These are phyloP conservation scores for Antitrichia curtipendula DNA, from an alignment of 225 moss, liverwort and hornwort genomes.

Conservation along the genomic window DNA sequence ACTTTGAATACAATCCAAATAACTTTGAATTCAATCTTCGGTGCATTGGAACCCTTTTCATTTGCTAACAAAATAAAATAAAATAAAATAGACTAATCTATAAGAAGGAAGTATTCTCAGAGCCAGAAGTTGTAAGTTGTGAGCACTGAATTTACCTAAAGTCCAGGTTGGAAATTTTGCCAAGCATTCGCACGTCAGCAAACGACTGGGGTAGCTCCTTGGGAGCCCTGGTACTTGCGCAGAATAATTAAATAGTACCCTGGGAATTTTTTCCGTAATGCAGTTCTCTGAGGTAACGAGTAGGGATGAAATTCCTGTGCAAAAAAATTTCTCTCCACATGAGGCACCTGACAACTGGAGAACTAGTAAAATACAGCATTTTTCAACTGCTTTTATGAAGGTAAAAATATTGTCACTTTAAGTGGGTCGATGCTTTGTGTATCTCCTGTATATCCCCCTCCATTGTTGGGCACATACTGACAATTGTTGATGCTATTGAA, in stretches of 20 bases:
- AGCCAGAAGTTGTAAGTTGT: neutral
- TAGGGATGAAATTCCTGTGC: neutral
- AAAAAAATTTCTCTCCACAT: neutral
- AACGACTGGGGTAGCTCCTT: neutral
- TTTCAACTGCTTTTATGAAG: neutral
- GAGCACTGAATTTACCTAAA: too few species aligned
- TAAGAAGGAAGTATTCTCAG: neutral
- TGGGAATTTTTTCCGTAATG: neutral
- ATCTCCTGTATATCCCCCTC: neutral
- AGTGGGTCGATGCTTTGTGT: neutral
- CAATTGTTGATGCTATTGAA: neutral
- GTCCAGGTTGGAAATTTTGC: neutral
- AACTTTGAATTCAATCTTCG: neutral
- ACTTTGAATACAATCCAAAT: neutral
- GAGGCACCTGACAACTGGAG: neutral
- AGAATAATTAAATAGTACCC: neutral
- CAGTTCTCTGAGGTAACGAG: neutral
- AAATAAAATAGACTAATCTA: neutral
- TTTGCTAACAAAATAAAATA: neutral
- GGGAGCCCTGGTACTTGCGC: neutral
- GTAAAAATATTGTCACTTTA: neutral
- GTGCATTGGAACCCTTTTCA: too few species aligned
- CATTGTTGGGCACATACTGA: neutral
- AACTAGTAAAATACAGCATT: neutral
- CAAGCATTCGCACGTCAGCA: neutral